Evolutionary conservation across 177 flowering plant genomes (phyloP), one percentile per base, ranked within the genome.

Genomic region (Tripterygium wilfordii): DNA sequence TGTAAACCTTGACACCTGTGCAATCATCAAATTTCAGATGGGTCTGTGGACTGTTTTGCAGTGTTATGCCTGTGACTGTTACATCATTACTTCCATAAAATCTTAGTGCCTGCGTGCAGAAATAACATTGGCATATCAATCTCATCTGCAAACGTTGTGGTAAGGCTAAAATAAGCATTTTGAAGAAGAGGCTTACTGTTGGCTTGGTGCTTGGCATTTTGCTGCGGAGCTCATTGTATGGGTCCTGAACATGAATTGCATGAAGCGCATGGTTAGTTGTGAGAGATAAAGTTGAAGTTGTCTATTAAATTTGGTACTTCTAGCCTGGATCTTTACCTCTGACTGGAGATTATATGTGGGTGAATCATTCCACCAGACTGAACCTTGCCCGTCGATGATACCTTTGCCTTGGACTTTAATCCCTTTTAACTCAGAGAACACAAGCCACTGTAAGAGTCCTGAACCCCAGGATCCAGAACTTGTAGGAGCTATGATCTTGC

Each of bases 1-100:
- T 42, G 9, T 17, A 54, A 36, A 86, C 83, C 24, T 54, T 51
- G 31, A 83, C 83, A 0, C 35, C 49, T 15, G 42, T 50, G 61
- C 95, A 83, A 36, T 35, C 42, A 38, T 81, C 86, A 43, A 83
- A 79, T 42, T 75, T 77, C 44, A 86, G 77, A 65, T 86, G 91
- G 21, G 64, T 40, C 41, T 68, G 69, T 3, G 73, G 84, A 58
- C 91, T 86, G 68, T 81, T 81, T 37, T 70, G 71, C 30, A 83
- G 70, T 2, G 61, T 74, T 60, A 83, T 77, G 25, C 88, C 95
- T 0, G 56, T 70, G 16, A 86, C 78, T 4, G 65, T 74, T 22
- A 72, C 79, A 18, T 60, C 58, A 16, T 40, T 48, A 43, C 82
- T 74, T 17, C 77, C 77, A 28, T 72, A 72, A 56, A 86, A 77